Evolutionary conservation across 164 flowering plant species (phyloP).

Genomic region (Stephania cephalantha): DNA sequence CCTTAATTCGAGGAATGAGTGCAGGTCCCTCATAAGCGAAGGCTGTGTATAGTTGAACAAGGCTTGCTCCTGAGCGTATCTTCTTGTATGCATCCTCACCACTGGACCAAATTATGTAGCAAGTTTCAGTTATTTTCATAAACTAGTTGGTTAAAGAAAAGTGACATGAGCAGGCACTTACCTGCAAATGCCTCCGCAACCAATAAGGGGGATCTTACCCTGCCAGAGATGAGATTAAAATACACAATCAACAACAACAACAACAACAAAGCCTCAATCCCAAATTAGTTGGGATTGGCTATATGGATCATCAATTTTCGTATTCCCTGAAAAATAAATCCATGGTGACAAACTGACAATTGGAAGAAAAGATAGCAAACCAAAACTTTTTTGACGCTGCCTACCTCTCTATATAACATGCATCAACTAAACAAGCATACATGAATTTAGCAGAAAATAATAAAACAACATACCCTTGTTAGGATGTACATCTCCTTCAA

Average conservation of each 20-base stretch:
- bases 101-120: constrained; percentile 35
- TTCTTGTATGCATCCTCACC: constrained; percentile 97
- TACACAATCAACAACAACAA: neutral
- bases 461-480: constrained; percentile 58
- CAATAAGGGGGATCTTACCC: constrained; percentile 91
- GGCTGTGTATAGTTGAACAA: constrained; percentile 89
- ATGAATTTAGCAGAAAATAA: neutral
- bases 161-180: constrained; percentile 17
- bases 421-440: no score
- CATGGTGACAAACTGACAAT: no score
- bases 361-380: no score
- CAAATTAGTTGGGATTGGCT: no score
- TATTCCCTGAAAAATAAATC: neutral
- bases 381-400: no score
- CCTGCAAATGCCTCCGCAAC: constrained; percentile 97
- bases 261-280: no score
- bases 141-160: neutral
- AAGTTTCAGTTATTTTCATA: neutral
- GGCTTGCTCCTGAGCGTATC: constrained; percentile 90
- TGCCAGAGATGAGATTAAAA: constrained; percentile 22
- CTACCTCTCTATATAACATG: no score
- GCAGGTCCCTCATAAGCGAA: constrained; percentile 98
- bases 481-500: constrained; percentile 86
- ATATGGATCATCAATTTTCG: neutral
- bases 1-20: constrained; percentile 89